Conservation (phyloP, 805 yeast species). For the Kregervanrija delftensis region DNA sequence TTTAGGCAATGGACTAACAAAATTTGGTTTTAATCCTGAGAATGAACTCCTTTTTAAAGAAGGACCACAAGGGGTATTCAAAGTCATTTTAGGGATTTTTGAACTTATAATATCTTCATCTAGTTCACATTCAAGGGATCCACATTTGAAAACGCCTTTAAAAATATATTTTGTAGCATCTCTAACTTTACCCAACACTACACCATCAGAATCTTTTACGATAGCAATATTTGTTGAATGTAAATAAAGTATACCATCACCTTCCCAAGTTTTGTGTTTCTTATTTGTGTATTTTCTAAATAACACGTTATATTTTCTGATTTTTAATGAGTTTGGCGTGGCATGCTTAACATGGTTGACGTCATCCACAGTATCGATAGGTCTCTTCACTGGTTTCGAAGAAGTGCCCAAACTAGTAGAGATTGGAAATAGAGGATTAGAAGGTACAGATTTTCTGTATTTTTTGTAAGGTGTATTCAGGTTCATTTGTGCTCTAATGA, state of each 20-base stretch:
- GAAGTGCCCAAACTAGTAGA: too few species aligned
- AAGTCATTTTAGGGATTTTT: constrained; percentile 2
- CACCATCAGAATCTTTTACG: constrained; percentile 25
- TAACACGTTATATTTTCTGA: constrained; percentile 33
- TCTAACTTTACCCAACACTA: constrained; percentile 14
- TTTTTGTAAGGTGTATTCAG: constrained; percentile 1
- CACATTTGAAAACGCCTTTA: constrained; percentile 38
- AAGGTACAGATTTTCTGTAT: constrained; percentile 1
- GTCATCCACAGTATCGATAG: too few species aligned
- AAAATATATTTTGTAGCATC: constrained; percentile 13
- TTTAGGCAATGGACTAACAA: too few species aligned
- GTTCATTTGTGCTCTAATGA: neutral
- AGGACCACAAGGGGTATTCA: neutral
- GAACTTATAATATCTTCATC: constrained; percentile 32
- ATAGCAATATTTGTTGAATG: constrained; percentile 11
- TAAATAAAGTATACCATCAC: constrained; percentile 65
- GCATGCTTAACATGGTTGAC: too few species aligned
- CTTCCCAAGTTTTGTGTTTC: constrained; percentile 92
- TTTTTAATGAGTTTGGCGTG: neutral
- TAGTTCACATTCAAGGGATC: constrained; percentile 56
- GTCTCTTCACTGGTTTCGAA: too few species aligned
- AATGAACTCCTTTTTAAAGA: too few species aligned
- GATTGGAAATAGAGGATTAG: neutral
- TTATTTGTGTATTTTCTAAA: constrained; percentile 68
- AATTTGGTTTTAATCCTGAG: neutral